These are phyloP conservation scores for Colletotrichum sansevieriae DNA, from an alignment of 2,329 filamentous ascomycete genomes.

Conservation along the genomic window DNA sequence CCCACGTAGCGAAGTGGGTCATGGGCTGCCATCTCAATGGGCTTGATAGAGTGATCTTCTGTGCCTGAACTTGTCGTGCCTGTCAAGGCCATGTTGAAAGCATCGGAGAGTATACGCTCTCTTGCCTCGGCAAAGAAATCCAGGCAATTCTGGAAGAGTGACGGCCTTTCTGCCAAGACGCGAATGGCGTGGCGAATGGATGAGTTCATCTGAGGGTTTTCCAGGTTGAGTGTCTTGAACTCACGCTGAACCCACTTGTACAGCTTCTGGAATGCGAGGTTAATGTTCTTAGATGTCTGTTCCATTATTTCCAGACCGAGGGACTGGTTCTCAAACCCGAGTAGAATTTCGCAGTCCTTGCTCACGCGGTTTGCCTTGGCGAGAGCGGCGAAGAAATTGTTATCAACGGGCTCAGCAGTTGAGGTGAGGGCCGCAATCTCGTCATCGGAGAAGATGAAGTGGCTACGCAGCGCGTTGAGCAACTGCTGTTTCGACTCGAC, in stretches of 20 bases:
- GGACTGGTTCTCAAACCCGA: constrained; percentile 91
- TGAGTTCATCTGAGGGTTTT: constrained; percentile 91
- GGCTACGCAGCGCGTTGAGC: constrained; percentile 80
- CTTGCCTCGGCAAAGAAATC: constrained; percentile 93
- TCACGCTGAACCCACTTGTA: constrained; percentile 96
- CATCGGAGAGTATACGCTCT: constrained; percentile 87
- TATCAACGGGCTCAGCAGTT: constrained; percentile 84
- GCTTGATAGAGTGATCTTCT: constrained; percentile 77
- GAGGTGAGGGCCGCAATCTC: constrained; percentile 83
- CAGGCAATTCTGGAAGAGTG: constrained; percentile 91
- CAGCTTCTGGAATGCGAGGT: constrained; percentile 92
- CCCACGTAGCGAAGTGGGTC: constrained; percentile 92
- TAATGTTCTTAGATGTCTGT: constrained; percentile 86
- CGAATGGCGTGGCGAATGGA: constrained; percentile 87
- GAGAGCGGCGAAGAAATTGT: constrained; percentile 84
- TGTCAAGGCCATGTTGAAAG: constrained; percentile 89
- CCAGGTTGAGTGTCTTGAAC: constrained; percentile 91
- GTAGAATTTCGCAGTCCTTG: constrained; percentile 87
- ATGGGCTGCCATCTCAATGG: constrained; percentile 93
- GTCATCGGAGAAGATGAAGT: constrained; percentile 87
- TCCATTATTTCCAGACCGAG: constrained; percentile 93
- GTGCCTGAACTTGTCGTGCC: constrained; percentile 72
- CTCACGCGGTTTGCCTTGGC: constrained; percentile 87
- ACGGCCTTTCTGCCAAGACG: constrained; percentile 89
- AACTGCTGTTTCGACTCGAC: constrained; percentile 85